Base-by-base conservation (phyloP, 2,329 filamentous ascomycete genomes). In the Phialophora macrospora region DNA sequence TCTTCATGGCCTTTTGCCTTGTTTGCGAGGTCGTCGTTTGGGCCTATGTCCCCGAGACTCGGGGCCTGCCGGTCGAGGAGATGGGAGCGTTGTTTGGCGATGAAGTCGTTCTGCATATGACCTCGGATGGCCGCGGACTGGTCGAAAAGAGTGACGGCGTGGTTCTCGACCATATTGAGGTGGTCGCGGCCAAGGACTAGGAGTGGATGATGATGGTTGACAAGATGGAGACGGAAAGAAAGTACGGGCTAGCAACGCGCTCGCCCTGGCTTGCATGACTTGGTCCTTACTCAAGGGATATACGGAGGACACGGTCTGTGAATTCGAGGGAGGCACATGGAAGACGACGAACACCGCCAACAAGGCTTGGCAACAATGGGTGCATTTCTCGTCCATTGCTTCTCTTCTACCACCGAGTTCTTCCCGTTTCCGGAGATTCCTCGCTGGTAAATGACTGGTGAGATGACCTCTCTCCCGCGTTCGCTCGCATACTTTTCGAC, bases 11-110 rank as follows among this genome's bases (percentile, higher is more conserved):
- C 12, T 30, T 62, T 14, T 66, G 56, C 22, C 22, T 63, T 24
- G 22, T 62, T 20, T 61, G 58, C 48, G 62, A 58, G 22, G 44
- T 68, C 12, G 54, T 68, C 26, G 63, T 67, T 11, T 70, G 62
- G 38, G 57, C 64, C 48, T 63, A 55, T 22, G 24, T 70, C 7
- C 68, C 75, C 6, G 76, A 77, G 66, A 77, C 75, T 1, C 73
- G 73, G 24, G 73, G 72, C 4, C 73, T 73, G 17, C 73, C 75
- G 0, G 63, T 78, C 22, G 76, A 77, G 54, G 75, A 76, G 54
- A 75, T 77, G 55, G 69, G 87, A 5, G 68, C 67, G 41, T 65
- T 71, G 32, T 73, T 79, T 34, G 72, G 73, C 41, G 73, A 68
- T 14, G 60, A 63, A 14, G 58, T 68, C 24, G 60, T 60, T 1